phyloP scores from a whole-genome alignment of 2,329 filamentous ascomycete species.

The Fusarium camptoceras region DNA sequence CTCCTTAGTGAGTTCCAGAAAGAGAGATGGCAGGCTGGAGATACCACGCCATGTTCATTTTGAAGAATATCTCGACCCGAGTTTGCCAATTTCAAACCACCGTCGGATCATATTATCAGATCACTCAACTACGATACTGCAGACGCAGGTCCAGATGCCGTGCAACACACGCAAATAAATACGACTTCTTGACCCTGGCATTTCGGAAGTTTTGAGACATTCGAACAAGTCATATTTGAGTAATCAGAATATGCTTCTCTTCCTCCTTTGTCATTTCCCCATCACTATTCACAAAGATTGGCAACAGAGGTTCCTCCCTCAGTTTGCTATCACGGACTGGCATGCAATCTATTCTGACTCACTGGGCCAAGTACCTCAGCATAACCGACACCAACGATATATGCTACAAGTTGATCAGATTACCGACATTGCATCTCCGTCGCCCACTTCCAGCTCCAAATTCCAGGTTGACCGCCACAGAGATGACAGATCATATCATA shows the following conservation, averaged over 20 bases:
- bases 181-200: slow-evolving; percentile 19
- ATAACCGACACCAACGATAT: not conserved
- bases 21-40: not conserved
- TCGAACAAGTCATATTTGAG: slow-evolving; percentile 11
- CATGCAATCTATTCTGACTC: not conserved
- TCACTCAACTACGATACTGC: slow-evolving; percentile 20
- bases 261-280: not conserved
- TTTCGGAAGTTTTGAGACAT: slow-evolving; percentile 35
- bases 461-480: not conserved
- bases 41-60: not conserved
- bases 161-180: slow-evolving; percentile 28
- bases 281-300: not conserved
- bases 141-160: slow-evolving; percentile 38
- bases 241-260: not conserved
- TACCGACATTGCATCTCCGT: not conserved
- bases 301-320: not conserved
- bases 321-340: not conserved
- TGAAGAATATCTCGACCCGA: not conserved
- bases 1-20: not conserved
- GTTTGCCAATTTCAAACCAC: slow-evolving; percentile 27
- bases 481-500: slow-evolving; percentile 2
- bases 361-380: not conserved
- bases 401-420: not conserved
- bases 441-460: not conserved
- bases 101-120: slow-evolving; percentile 22